Percentiles rank a stretch among this genome's conserved stretches.
phyloP scores from a whole-genome alignment of 2,329 filamentous ascomycete genomes.

The Xylariales sp. region DNA sequence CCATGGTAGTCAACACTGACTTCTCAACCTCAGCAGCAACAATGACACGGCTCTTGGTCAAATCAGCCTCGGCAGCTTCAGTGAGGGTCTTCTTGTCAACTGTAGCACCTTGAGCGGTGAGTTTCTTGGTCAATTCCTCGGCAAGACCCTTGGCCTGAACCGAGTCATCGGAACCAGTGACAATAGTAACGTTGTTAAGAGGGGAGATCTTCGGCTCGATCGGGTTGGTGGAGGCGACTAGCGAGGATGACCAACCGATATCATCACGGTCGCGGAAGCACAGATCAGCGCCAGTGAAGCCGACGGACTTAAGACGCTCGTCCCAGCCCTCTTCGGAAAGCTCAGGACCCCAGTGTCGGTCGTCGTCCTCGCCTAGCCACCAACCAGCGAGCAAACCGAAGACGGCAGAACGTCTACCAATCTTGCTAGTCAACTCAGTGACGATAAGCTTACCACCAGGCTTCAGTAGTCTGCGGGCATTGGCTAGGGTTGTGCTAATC shows the following conservation, averaged over 20 bases:
- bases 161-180: slow-evolving; percentile 41
- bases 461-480: slow-evolving; percentile 46
- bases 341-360: slow-evolving; percentile 45
- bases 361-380: slow-evolving; percentile 50
- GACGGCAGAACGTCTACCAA: slow-evolving; percentile 46
- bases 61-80: slow-evolving; percentile 38
- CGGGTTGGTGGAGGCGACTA: slow-evolving; percentile 45
- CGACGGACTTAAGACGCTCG: slow-evolving; percentile 43
- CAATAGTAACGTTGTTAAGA: slow-evolving; percentile 43
- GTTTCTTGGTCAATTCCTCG: slow-evolving; percentile 40
- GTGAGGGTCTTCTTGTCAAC: slow-evolving; percentile 42
- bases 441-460: slow-evolving; percentile 50
- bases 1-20: slow-evolving; percentile 43
- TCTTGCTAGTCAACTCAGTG: slow-evolving; percentile 47
- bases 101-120: slow-evolving; percentile 38
- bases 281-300: slow-evolving; percentile 46
- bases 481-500: slow-evolving; percentile 44
- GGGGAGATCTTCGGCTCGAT: slow-evolving; percentile 37
- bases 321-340: slow-evolving; percentile 47
- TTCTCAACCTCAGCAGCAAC: slow-evolving; percentile 47
- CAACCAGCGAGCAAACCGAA: slow-evolving; percentile 50
- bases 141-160: slow-evolving; percentile 38
- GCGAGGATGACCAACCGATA: slow-evolving; percentile 45
- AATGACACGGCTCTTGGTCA: slow-evolving; percentile 44
- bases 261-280: slow-evolving; percentile 47